Base-by-base conservation (phyloP, 2,329 filamentous ascomycete species). In the Pyricularia pennisetigena region DNA sequence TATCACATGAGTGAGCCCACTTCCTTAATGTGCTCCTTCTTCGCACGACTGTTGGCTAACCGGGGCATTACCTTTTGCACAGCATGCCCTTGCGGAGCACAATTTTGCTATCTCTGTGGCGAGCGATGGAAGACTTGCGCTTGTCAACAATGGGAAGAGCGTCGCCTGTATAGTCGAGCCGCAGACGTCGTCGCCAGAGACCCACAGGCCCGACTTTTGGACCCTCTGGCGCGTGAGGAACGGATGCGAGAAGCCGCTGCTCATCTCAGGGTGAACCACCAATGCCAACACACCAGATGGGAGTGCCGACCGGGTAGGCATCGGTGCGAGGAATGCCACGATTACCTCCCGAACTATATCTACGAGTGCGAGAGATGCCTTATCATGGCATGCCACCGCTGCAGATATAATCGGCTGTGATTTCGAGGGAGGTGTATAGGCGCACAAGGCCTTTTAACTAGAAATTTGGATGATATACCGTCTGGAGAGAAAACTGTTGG, bases 91-190 rank as follows among this genome's bases (percentile, higher is more conserved):
- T 49, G 68, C 26, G 63, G 62, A 57, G 57, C 49, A 3, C n/a
- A n/a, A n/a, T n/a, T n/a, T n/a, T n/a, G n/a, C n/a, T n/a, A n/a
- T n/a, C n/a, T n/a, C n/a, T n/a, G 35, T 28, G 57, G 26, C 20
- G 12, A 24, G n/a, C 8, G 23, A 49, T 63, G 35, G 8, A 28
- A 69, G 65, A 73, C 10, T 71, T 70, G 32, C 63, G 68, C 3
- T 3, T 64, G 41, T 54, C 41, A 54, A 54, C 12, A 54, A 7
- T 54, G 41, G 41, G 41, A 54, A 14, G 41, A 54, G 41, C 41
- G 41, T 54, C 41, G 41, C 41, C 41, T 54, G 41, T 54, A 54
- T n/a, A 54, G 41, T 54, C 41, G 41, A 54, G 41, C 41, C 41
- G 41, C 41, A 54, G 41, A 54, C 41, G 41, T 54, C 41, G 41